These are phyloP conservation scores for Fraxinus sp. DNA, from an alignment of 305 asterid species.

Conservation along the genomic window DNA sequence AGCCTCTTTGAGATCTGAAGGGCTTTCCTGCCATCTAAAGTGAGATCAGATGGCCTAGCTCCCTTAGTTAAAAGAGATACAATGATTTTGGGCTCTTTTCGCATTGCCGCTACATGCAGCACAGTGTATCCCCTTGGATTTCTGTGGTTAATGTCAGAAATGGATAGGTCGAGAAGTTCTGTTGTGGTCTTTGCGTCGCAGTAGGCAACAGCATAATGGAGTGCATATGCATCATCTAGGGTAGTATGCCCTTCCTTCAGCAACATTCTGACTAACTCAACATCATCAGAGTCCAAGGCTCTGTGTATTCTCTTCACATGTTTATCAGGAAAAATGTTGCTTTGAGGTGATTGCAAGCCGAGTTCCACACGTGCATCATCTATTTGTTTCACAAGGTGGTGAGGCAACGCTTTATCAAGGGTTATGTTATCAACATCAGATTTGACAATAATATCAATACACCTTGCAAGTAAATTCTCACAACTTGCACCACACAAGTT, in stretches of 20 bases:
- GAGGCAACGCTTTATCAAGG: constrained; percentile 75
- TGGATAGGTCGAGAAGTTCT: constrained; percentile 84
- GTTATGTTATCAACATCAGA: constrained; percentile 78
- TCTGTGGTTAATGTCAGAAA: constrained; percentile 78
- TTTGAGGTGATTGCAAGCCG: constrained; percentile 50
- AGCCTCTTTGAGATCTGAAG: constrained; percentile 88
- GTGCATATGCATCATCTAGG: constrained; percentile 81
- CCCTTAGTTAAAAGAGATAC: constrained; percentile 91
- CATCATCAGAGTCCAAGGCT: constrained; percentile 93
- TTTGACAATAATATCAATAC: constrained; percentile 66
- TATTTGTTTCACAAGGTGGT: constrained; percentile 58
- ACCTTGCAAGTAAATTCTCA: constrained; percentile 53
- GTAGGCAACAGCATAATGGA: constrained; percentile 93
- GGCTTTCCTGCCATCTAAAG: constrained; percentile 87
- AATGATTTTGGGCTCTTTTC: constrained; percentile 87
- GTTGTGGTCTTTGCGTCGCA: constrained; percentile 87
- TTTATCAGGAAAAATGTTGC: constrained; percentile 56
- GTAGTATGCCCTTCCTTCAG: constrained; percentile 80
- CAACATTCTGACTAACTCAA: constrained; percentile 83
- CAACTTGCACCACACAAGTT: constrained; percentile 57
- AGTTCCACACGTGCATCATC: constrained; percentile 52
- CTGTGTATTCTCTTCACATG: constrained; percentile 87
- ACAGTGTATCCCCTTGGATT: constrained; percentile 84
- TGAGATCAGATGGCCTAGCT: constrained; percentile 88
- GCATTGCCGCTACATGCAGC: constrained; percentile 89